Percentiles rank a stretch among this genome's conserved stretches.
phyloP scores from a whole-genome alignment of 2,329 filamentous ascomycete genomes.

The Teratosphaeriaceae sp. region DNA sequence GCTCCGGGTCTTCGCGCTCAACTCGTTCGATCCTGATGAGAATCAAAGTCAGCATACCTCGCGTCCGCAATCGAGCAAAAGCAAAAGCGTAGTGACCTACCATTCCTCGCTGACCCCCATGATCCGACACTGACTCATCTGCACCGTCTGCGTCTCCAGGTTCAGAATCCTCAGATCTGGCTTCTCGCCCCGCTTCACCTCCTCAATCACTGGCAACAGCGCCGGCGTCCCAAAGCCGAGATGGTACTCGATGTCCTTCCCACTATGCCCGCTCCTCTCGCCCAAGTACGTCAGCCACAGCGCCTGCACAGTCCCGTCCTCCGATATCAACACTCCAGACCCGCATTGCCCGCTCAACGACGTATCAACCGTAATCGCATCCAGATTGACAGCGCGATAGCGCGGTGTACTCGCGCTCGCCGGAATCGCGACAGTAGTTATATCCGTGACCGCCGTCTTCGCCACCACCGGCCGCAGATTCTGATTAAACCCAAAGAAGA shows the following conservation, averaged over 20 bases:
- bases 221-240: slow-evolving; percentile 85
- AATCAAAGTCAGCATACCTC: too few relatives aligned
- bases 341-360: slow-evolving; percentile 86
- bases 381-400: slow-evolving; percentile 91
- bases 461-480: slow-evolving; percentile 90
- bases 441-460: slow-evolving; percentile 91
- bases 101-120: slow-evolving; percentile 96
- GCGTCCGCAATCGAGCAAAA: too few relatives aligned
- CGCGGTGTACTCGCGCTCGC: slow-evolving; percentile 86
- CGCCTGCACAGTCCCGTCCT: slow-evolving; percentile 88
- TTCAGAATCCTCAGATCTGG: slow-evolving; percentile 86
- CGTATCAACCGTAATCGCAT: slow-evolving; percentile 95
- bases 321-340: slow-evolving; percentile 82
- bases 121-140: slow-evolving; percentile 93
- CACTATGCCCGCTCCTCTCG: slow-evolving; percentile 69
- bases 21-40: slow-evolving; percentile 93
- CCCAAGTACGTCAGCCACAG: slow-evolving; percentile 96
- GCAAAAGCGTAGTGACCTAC: too few relatives aligned
- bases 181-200: slow-evolving; percentile 71
- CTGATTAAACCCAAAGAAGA: slow-evolving; percentile 97
- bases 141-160: slow-evolving; percentile 88
- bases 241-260: slow-evolving; percentile 94
- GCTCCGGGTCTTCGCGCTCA: slow-evolving; percentile 77
- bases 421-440: slow-evolving; percentile 93
- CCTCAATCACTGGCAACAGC: slow-evolving; percentile 76